A percentile compares a stretch with the other conserved stretches of the same genome.
Conservation (phyloP, 2,329 filamentous ascomycete species). For the Aspergillus transmontanensis region DNA sequence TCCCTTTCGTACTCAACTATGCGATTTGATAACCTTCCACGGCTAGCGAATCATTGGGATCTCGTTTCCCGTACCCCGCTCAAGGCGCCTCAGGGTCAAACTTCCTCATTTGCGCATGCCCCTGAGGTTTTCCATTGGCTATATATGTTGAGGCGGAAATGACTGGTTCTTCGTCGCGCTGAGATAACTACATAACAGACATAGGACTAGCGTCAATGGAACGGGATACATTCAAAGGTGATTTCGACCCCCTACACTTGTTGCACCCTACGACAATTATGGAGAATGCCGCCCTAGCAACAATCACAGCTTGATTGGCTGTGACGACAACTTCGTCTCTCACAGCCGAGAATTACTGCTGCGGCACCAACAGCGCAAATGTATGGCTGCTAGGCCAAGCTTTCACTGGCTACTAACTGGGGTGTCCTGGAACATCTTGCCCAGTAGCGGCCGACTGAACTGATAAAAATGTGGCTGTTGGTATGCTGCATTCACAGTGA, state of each 20-base stretch:
- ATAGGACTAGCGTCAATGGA: background rate
- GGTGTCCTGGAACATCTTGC: too few species aligned
- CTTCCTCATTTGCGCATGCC: conserved; percentile 30
- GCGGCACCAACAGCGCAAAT: background rate
- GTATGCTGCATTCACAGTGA: too few species aligned
- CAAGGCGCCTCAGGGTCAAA: conserved; percentile 34
- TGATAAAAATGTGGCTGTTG: too few species aligned
- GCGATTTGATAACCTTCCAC: conserved; percentile 34
- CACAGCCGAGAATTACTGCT: background rate
- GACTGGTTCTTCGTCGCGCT: background rate
- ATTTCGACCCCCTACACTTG: background rate
- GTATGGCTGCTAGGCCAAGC: background rate
- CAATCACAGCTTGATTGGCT: background rate
- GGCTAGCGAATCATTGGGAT: conserved; percentile 30
- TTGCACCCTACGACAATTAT: background rate
- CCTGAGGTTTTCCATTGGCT: conserved; percentile 41
- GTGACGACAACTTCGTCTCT: background rate
- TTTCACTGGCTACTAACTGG: too few species aligned
- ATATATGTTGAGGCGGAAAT: conserved; percentile 35
- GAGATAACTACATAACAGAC: background rate
- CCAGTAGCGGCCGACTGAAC: too few species aligned
- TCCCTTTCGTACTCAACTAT: conserved; percentile 37
- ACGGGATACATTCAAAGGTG: background rate
- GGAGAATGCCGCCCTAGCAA: background rate
- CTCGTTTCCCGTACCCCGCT: conserved; percentile 32